Conservation (phyloP, 2,329 filamentous ascomycete genomes). For the Monilinia polystroma region DNA sequence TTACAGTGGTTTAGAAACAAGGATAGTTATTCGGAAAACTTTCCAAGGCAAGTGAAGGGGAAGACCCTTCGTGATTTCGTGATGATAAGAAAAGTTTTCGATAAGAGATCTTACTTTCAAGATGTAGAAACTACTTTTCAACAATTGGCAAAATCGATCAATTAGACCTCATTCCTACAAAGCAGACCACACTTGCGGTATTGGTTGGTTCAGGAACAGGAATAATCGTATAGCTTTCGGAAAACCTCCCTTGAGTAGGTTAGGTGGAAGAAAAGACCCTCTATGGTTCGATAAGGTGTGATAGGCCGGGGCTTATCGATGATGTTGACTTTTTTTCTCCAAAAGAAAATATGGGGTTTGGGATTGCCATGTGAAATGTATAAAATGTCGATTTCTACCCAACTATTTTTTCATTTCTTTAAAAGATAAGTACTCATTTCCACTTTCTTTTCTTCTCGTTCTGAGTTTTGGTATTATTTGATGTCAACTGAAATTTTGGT, state of each 20-base stretch:
- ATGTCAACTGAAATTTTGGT: not conserved
- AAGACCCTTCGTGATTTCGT: not conserved
- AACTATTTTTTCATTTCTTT: not conserved
- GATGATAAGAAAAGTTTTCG: no score
- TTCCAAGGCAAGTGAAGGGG: not conserved
- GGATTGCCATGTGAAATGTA: not conserved
- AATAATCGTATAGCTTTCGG: not conserved
- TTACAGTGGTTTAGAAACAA: not conserved
- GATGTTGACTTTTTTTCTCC: not conserved
- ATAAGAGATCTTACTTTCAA: no score
- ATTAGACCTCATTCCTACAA: no score
- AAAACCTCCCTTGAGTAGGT: not conserved
- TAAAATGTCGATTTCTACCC: not conserved
- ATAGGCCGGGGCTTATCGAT: slow-evolving; percentile 9
- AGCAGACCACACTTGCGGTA: no score
- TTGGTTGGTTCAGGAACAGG: no score
- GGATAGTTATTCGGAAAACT: not conserved
- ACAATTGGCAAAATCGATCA: no score
- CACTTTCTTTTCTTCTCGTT: not conserved
- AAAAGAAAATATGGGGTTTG: slow-evolving; percentile 9
- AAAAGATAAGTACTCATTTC: not conserved
- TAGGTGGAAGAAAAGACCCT: not conserved
- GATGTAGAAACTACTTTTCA: no score
- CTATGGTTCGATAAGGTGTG: slow-evolving; percentile 1
- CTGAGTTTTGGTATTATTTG: not conserved